Percentiles rank a stretch among this genome's conserved stretches.
Evolutionary conservation across 2,329 filamentous ascomycete genomes (phyloP).

Genomic region (Chaetomium sp.): DNA sequence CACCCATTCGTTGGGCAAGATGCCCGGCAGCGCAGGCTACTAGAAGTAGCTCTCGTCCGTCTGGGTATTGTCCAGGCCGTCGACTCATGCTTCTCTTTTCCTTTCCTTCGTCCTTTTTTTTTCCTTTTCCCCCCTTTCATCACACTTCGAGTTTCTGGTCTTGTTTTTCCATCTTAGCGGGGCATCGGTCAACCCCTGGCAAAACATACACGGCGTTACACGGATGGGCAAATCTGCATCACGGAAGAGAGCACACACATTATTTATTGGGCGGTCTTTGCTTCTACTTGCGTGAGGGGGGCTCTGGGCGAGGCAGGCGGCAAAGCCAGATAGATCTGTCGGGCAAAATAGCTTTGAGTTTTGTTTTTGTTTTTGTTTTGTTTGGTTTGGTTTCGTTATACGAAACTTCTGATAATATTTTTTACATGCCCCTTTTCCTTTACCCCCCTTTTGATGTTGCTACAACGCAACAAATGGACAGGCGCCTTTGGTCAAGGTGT

Average conservation of each 20-base stretch:
- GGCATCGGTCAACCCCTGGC: not conserved
- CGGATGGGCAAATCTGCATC: constrained; percentile 2
- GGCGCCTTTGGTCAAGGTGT: no score
- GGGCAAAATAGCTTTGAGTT: not conserved
- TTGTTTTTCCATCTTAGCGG: not conserved
- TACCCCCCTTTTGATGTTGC: no score
- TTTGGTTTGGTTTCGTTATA: not conserved
- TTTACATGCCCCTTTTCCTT: no score
- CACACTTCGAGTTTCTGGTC: not conserved
- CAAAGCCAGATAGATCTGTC: constrained; percentile 10
- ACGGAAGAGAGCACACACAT: not conserved
- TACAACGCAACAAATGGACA: no score
- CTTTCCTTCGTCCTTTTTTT: not conserved
- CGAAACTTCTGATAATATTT: no score
- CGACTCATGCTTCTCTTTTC: not conserved
- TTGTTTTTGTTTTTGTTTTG: not conserved
- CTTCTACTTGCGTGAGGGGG: not conserved
- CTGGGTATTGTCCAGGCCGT: not conserved
- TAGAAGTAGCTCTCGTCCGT: not conserved
- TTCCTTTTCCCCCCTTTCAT: not conserved
- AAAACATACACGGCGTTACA: constrained; percentile 10
- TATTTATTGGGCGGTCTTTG: constrained; percentile 2
- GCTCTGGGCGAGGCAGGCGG: not conserved
- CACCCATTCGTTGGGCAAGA: constrained; percentile 45
- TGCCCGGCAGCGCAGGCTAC: constrained; percentile 47